Conservation (phyloP, 2,329 filamentous ascomycete genomes). For the Neonectria magnoliae region DNA sequence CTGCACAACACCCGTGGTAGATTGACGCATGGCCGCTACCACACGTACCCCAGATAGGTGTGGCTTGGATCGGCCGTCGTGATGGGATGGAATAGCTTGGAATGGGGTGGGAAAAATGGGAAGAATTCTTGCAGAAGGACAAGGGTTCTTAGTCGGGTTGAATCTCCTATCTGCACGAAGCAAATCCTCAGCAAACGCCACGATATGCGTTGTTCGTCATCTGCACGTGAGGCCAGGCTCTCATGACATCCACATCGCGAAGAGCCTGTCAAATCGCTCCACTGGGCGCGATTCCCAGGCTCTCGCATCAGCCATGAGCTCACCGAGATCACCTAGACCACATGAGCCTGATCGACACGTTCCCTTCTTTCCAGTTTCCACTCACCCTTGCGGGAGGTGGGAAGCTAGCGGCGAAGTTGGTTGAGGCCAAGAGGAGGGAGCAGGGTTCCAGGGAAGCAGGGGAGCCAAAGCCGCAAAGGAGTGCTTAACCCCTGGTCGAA, state of each 20-base stretch:
- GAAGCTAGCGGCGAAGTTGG: slow-evolving; percentile 21
- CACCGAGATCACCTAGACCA: slow-evolving; percentile 3
- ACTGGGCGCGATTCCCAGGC: background rate
- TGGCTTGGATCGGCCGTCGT: slow-evolving; percentile 5
- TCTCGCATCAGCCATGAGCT: background rate
- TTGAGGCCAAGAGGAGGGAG: slow-evolving; percentile 8
- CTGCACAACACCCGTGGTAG: background rate
- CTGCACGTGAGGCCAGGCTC: background rate
- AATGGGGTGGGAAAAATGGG: slow-evolving; percentile 6
- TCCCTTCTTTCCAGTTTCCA: slow-evolving; percentile 9
- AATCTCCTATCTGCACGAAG: no score
- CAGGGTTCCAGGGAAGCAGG: background rate
- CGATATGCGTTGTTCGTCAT: no score
- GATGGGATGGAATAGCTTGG: background rate
- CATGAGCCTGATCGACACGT: slow-evolving; percentile 18
- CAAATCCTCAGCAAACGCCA: background rate
- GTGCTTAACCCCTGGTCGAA: slow-evolving; percentile 3
- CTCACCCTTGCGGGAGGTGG: slow-evolving; percentile 23
- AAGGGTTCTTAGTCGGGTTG: slow-evolving; percentile 3
- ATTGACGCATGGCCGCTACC: background rate
- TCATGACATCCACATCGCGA: background rate
- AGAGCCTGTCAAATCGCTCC: slow-evolving; percentile 11
- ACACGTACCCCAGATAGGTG: background rate
- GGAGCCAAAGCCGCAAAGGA: background rate
- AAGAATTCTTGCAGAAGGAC: background rate